Conservation (phyloP, 352 stramenopile genomes). For the Pythium brachiatum region DNA sequence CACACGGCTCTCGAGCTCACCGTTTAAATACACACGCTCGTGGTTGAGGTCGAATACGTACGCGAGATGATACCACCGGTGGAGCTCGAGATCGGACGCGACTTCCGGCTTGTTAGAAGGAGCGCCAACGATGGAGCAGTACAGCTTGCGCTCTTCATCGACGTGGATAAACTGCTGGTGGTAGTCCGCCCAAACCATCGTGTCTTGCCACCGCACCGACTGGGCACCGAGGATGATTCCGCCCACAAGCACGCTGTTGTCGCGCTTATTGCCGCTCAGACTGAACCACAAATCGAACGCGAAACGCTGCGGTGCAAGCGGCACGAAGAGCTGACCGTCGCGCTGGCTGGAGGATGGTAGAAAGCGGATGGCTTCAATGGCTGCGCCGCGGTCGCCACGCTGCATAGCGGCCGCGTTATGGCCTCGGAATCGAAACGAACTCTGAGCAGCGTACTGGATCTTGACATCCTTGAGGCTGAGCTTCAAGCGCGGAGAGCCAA, state of each 20-base stretch:
- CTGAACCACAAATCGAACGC: slow-evolving; percentile 28
- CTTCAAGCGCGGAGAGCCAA: not conserved
- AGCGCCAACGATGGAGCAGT: slow-evolving; percentile 15
- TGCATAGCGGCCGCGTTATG: not conserved
- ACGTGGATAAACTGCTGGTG: slow-evolving; percentile 25
- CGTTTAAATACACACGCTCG: slow-evolving; percentile 31
- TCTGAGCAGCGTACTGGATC: slow-evolving; percentile 1
- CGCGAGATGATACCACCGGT: slow-evolving; percentile 39
- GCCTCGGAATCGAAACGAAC: slow-evolving; percentile 15
- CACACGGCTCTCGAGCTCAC: slow-evolving; percentile 3
- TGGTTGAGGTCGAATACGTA: slow-evolving; percentile 25
- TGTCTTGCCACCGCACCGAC: slow-evolving; percentile 17
- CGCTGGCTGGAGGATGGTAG: slow-evolving; percentile 14
- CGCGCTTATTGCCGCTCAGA: not conserved
- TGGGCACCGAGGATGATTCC: slow-evolving; percentile 25
- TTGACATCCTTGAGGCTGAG: slow-evolving; percentile 11
- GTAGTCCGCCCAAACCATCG: slow-evolving; percentile 13
- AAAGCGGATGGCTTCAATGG: slow-evolving; percentile 23
- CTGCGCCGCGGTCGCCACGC: slow-evolving; percentile 14
- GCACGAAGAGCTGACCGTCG: slow-evolving; percentile 22
- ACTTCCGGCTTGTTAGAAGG: slow-evolving; percentile 2
- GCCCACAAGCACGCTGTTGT: not conserved
- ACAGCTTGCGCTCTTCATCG: slow-evolving; percentile 19
- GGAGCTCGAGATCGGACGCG: slow-evolving; percentile 15
- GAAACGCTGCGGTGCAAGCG: slow-evolving; percentile 16